phyloP scores from a whole-genome alignment of 148 eudicot genomes.

The Rhododendron ferrugineum region DNA sequence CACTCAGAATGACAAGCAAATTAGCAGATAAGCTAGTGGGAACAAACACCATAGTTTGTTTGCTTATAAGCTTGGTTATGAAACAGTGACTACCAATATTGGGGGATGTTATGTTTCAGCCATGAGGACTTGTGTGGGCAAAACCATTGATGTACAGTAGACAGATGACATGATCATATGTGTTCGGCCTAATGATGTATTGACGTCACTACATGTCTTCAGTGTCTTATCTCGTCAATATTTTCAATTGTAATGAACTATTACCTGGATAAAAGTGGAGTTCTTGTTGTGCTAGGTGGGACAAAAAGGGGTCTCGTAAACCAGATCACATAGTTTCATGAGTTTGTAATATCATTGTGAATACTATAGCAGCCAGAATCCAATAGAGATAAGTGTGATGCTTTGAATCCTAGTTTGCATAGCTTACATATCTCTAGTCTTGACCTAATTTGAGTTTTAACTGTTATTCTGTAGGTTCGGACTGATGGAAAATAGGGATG shows the following conservation, averaged over 20 bases:
- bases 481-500: conserved; percentile 37
- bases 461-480: conserved; percentile 22
- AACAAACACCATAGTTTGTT: background rate
- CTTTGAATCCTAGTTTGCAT: background rate
- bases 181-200: background rate
- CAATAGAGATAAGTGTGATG: background rate
- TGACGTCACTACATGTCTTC: background rate
- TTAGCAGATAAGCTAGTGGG: background rate
- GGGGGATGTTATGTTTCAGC: background rate
- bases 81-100: background rate
- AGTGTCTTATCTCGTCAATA: background rate
- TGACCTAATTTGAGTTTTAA: background rate
- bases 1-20: background rate
- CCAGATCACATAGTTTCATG: background rate
- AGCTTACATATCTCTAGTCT: background rate
- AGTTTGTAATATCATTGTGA: background rate
- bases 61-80: background rate
- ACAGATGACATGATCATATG: too few relatives aligned
- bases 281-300: background rate
- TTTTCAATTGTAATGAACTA: background rate
- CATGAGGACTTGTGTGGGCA: background rate
- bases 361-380: background rate
- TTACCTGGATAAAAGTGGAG: background rate
- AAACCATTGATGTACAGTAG: background rate
- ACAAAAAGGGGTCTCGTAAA: background rate